Evolutionary conservation across 2,329 filamentous ascomycete genomes (phyloP).

Genomic region (Dothistroma septosporum): DNA sequence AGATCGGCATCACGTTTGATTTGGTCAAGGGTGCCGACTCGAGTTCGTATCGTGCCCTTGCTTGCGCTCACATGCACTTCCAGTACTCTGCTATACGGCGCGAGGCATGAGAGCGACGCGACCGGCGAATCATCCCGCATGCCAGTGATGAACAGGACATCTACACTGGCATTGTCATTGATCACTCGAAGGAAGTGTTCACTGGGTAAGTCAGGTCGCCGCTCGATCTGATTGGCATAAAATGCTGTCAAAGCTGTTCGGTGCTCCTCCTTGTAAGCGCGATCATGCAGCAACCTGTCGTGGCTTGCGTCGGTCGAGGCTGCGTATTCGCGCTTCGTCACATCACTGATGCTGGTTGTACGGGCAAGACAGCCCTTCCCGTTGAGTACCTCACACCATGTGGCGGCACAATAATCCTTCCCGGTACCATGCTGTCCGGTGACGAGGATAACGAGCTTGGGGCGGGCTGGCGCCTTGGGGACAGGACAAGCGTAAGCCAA

Average conservation of each 20-base stretch:
- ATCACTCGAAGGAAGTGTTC: constrained; percentile 52
- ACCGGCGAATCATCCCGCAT: constrained; percentile 60
- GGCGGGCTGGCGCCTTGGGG: constrained; percentile 34
- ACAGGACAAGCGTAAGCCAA: constrained; percentile 50
- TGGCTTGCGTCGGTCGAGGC: constrained; percentile 47
- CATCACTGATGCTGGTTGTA: constrained; percentile 55
- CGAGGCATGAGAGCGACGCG: constrained; percentile 51
- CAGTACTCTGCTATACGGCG: constrained; percentile 50
- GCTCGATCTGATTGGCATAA: constrained; percentile 45
- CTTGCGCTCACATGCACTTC: constrained; percentile 51
- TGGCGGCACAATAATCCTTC: constrained; percentile 57
- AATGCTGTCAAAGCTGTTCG: constrained; percentile 51
- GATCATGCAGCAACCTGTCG: constrained; percentile 49
- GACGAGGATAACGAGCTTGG: constrained; percentile 54
- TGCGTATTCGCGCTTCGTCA: constrained; percentile 56
- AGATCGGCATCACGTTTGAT: constrained; percentile 1
- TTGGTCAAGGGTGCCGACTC: constrained; percentile 28
- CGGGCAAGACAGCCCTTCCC: constrained; percentile 37
- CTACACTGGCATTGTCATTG: constrained; percentile 38
- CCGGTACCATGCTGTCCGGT: constrained; percentile 54
- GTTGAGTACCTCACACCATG: constrained; percentile 45
- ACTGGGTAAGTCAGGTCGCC: constrained; percentile 46
- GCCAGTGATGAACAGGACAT: constrained; percentile 59
- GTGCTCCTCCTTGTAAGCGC: constrained; percentile 60
- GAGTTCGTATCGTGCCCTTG: constrained; percentile 36